phyloP scores from a whole-genome alignment of 2,329 filamentous ascomycete genomes.

The Metarhizium guizhouense region DNA sequence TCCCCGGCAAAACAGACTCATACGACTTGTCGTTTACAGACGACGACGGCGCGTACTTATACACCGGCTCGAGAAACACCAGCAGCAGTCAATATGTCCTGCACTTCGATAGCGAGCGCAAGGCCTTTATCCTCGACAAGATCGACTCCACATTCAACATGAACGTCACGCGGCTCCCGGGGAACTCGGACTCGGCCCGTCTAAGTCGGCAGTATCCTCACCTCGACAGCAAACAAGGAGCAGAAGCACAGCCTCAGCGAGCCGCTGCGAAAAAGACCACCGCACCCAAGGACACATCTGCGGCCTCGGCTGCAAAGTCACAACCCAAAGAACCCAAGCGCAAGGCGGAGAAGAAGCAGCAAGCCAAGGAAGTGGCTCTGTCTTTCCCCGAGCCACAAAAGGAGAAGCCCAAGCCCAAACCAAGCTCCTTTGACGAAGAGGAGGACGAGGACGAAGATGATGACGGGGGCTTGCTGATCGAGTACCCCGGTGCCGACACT shows the following conservation, averaged over 20 bases:
- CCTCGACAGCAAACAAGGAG: slow-evolving; percentile 33
- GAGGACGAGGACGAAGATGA: slow-evolving; percentile 48
- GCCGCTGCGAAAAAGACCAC: slow-evolving; percentile 16
- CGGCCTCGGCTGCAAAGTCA: slow-evolving; percentile 2
- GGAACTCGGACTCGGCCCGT: slow-evolving; percentile 52
- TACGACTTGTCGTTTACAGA: slow-evolving; percentile 49
- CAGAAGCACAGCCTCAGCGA: slow-evolving; percentile 16
- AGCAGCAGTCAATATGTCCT: slow-evolving; percentile 54
- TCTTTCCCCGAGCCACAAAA: slow-evolving; percentile 22
- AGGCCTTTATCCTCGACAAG: slow-evolving; percentile 74
- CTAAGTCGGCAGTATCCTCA: slow-evolving; percentile 61
- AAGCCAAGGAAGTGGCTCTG: slow-evolving; percentile 27
- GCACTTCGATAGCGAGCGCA: slow-evolving; percentile 64
- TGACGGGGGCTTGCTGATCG: slow-evolving; percentile 48
- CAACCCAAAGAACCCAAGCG: slow-evolving; percentile 14
- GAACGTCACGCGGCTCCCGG: slow-evolving; percentile 67
- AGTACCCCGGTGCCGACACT: slow-evolving; percentile 46
- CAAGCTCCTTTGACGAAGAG: slow-evolving; percentile 28
- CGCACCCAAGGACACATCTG: slow-evolving; percentile 9
- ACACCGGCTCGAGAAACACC: slow-evolving; percentile 49
- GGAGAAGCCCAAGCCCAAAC: slow-evolving; percentile 21
- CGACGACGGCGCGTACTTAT: slow-evolving; percentile 48
- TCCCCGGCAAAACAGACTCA: slow-evolving; percentile 38
- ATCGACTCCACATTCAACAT: slow-evolving; percentile 78
- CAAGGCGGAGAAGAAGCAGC: slow-evolving; percentile 25